phyloP scores from a whole-genome alignment of 768 basidiomycete genomes.

The Lentinus tigrinus region DNA sequence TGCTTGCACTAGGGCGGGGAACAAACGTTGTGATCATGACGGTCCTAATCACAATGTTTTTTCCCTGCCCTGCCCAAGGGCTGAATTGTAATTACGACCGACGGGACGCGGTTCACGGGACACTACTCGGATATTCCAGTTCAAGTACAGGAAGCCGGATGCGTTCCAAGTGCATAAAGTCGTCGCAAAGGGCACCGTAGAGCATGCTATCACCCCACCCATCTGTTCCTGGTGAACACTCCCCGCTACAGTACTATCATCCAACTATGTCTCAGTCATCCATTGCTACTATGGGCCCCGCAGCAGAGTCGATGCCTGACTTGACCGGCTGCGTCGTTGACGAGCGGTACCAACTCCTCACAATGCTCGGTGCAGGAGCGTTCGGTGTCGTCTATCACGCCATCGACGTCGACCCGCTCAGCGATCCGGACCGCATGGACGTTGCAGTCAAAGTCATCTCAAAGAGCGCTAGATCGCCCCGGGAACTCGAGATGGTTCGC shows the following conservation, averaged over 20 bases:
- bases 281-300: conserved; percentile 10
- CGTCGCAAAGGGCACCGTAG: neutral
- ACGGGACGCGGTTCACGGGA: neutral
- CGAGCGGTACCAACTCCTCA: conserved; percentile 64
- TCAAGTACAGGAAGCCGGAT: neutral
- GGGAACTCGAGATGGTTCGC: conserved; percentile 36
- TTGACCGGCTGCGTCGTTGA: conserved; percentile 54
- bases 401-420: conserved; percentile 39
- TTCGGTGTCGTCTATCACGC: conserved; percentile 95
- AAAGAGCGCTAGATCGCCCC: conserved; percentile 1
- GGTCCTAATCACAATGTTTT: too few species aligned
- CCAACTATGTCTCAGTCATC: neutral
- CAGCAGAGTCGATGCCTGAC: conserved; percentile 15
- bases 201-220: neutral
- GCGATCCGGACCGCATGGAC: conserved; percentile 1
- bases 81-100: too few species aligned
- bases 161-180: neutral
- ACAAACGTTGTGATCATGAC: too few species aligned
- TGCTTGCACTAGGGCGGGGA: too few species aligned
- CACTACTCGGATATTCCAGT: neutral
- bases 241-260: neutral
- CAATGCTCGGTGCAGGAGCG: conserved; percentile 90
- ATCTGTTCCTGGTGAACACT: conserved; percentile 12
- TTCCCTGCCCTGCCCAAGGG: too few species aligned
- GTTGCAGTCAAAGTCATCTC: conserved; percentile 25